phyloP scores from a whole-genome alignment of 2,329 filamentous ascomycete species.

The Cladobotryum mycophilum region DNA sequence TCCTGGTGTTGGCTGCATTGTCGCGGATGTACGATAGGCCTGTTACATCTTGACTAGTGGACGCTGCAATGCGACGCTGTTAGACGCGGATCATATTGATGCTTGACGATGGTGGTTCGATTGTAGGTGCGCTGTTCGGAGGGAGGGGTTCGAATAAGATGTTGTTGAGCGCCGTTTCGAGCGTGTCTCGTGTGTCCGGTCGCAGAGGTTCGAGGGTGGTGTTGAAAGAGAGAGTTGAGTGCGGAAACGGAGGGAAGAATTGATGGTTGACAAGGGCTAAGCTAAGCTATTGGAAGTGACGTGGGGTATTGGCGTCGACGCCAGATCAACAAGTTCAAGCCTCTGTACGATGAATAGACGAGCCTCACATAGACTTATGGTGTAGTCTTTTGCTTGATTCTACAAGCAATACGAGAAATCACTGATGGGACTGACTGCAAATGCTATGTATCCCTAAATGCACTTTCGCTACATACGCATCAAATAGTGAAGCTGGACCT shows the following conservation, averaged over 20 bases:
- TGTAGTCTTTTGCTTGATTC: too few relatives aligned
- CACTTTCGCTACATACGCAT: too few relatives aligned
- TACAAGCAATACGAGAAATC: too few relatives aligned
- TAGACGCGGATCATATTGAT: neutral
- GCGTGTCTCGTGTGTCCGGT: neutral
- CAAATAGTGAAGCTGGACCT: too few relatives aligned
- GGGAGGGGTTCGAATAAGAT: neutral
- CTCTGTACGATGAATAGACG: too few relatives aligned
- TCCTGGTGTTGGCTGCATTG: constrained; percentile 38
- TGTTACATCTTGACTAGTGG: constrained; percentile 38
- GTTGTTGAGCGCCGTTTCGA: neutral
- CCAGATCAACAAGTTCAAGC: neutral
- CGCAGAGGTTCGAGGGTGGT: too few relatives aligned
- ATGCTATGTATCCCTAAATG: too few relatives aligned
- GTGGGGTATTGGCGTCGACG: neutral
- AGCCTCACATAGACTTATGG: too few relatives aligned
- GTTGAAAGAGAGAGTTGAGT: too few relatives aligned
- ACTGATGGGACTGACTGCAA: too few relatives aligned
- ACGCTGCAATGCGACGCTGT: neutral
- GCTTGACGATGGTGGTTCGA: neutral
- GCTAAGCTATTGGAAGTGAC: neutral
- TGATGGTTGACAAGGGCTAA: neutral
- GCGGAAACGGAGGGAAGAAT: neutral
- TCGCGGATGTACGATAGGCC: constrained; percentile 23
- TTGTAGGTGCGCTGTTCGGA: neutral